Conservation (phyloP, 129 eudicot species). For the Pseudognaphalium luteoalbum region DNA sequence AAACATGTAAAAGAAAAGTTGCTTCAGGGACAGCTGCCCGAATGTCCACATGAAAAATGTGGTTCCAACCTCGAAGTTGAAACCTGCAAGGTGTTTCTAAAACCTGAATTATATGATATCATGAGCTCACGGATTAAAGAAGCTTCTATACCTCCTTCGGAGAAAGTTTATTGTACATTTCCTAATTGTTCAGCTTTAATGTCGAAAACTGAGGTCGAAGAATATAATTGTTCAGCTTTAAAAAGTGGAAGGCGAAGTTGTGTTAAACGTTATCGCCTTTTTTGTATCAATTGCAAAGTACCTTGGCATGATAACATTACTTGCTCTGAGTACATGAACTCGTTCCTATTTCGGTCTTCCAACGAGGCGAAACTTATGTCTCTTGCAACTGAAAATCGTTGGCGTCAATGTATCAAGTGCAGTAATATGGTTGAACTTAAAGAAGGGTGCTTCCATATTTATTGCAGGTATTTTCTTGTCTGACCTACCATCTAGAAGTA, state of each 20-base stretch:
- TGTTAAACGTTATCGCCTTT: conserved; percentile 38
- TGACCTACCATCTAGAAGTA: background rate
- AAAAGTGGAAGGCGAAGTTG: conserved; percentile 40
- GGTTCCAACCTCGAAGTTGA: conserved; percentile 43
- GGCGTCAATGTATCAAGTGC: conserved; percentile 68
- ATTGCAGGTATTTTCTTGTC: conserved; percentile 48
- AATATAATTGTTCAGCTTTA: conserved; percentile 9
- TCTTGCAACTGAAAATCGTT: conserved; percentile 43
- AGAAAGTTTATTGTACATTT: conserved; percentile 67
- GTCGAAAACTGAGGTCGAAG: conserved; percentile 48
- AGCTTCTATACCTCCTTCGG: conserved; percentile 60
- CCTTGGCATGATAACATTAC: conserved; percentile 57
- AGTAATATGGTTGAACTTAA: conserved; percentile 54
- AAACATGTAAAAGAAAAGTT: conserved; percentile 58
- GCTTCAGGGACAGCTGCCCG: conserved; percentile 51
- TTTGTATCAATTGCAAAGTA: conserved; percentile 63
- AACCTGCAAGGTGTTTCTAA: conserved; percentile 49
- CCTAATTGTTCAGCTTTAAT: conserved; percentile 60
- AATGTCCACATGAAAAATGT: conserved; percentile 67
- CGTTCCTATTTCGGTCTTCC: background rate
- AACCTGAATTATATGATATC: conserved; percentile 46
- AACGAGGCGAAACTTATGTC: conserved; percentile 37
- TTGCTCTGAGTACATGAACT: conserved; percentile 25
- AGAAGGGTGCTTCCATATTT: conserved; percentile 55
- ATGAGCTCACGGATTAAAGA: conserved; percentile 61